Percentiles rank a stretch among this genome's conserved stretches.
These are phyloP conservation scores for Solanum virginianum DNA, from an alignment of 257 asterid species.

Conservation along the genomic window DNA sequence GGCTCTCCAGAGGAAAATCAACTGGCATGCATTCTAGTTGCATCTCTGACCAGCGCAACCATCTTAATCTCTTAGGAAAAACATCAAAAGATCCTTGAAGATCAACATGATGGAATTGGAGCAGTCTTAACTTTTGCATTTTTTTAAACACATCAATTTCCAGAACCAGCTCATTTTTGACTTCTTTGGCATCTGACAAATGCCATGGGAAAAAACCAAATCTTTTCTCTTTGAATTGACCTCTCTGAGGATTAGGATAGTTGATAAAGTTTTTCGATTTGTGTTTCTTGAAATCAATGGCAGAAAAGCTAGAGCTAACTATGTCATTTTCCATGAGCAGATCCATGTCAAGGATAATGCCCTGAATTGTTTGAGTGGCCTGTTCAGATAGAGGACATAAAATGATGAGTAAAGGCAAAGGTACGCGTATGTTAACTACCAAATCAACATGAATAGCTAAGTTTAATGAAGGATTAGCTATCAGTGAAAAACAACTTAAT, in stretches of 20 bases:
- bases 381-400: background rate
- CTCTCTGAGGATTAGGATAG: background rate
- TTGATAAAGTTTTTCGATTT: background rate
- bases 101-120: background rate
- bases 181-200: background rate
- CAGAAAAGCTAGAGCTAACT: background rate
- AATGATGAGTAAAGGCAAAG: background rate
- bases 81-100: conserved; percentile 2
- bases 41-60: conserved; percentile 3
- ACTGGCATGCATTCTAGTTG: background rate
- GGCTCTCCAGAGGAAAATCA: conserved; percentile 7
- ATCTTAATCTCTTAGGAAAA: conserved; percentile 8
- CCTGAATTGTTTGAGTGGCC: conserved; percentile 8
- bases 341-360: conserved; percentile 7
- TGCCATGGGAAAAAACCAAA: background rate
- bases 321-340: background rate
- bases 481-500: background rate
- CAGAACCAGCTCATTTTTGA: background rate
- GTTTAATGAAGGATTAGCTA: background rate
- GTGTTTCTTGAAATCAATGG: background rate
- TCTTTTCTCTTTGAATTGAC: background rate
- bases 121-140: conserved; percentile 7
- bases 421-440: background rate
- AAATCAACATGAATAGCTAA: background rate
- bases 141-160: conserved; percentile 1